Percentiles rank a stretch among this genome's conserved stretches.
Evolutionary conservation across 2,329 filamentous ascomycete genomes (phyloP).

Genomic region (Metarhizium guizhouense): DNA sequence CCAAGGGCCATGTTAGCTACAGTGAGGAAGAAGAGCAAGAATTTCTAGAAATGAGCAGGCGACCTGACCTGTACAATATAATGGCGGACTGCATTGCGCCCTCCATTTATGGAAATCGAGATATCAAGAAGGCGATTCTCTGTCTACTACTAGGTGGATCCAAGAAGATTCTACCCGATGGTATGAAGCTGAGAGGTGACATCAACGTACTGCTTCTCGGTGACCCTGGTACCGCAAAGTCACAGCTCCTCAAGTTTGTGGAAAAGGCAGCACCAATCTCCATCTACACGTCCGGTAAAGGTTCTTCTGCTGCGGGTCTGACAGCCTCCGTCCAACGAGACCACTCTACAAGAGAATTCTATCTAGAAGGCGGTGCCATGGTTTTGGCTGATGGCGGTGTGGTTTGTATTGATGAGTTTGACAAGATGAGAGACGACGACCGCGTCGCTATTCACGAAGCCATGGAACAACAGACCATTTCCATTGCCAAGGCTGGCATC

Average conservation of each 20-base stretch:
- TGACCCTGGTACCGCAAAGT: slow-evolving; percentile 97
- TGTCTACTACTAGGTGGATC: slow-evolving; percentile 90
- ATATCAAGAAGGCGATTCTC: slow-evolving; percentile 96
- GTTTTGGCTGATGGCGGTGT: slow-evolving; percentile 94
- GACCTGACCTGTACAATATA: slow-evolving; percentile 83
- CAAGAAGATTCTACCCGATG: slow-evolving; percentile 95
- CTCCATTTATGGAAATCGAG: slow-evolving; percentile 89
- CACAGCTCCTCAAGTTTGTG: slow-evolving; percentile 93
- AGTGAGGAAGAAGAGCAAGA: slow-evolving; percentile 96
- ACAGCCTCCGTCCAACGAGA: slow-evolving; percentile 96
- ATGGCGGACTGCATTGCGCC: slow-evolving; percentile 92
- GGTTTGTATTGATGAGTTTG: slow-evolving; percentile 98
- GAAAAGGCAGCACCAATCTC: slow-evolving; percentile 94
- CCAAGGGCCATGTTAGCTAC: slow-evolving; percentile 76
- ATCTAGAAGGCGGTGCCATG: slow-evolving; percentile 97
- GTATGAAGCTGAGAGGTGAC: slow-evolving; percentile 94
- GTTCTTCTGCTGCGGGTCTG: slow-evolving; percentile 92
- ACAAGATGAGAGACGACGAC: slow-evolving; percentile 99
- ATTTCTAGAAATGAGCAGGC: slow-evolving; percentile 80
- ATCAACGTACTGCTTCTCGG: slow-evolving; percentile 96
- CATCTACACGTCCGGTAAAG: slow-evolving; percentile 97
- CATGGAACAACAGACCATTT: slow-evolving; percentile 99
- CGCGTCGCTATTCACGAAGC: slow-evolving; percentile 97
- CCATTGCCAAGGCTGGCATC: slow-evolving; percentile 96
- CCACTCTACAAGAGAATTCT: slow-evolving; percentile 87